Conservation (phyloP, 2,329 filamentous ascomycete species). For the Nemania sp. region DNA sequence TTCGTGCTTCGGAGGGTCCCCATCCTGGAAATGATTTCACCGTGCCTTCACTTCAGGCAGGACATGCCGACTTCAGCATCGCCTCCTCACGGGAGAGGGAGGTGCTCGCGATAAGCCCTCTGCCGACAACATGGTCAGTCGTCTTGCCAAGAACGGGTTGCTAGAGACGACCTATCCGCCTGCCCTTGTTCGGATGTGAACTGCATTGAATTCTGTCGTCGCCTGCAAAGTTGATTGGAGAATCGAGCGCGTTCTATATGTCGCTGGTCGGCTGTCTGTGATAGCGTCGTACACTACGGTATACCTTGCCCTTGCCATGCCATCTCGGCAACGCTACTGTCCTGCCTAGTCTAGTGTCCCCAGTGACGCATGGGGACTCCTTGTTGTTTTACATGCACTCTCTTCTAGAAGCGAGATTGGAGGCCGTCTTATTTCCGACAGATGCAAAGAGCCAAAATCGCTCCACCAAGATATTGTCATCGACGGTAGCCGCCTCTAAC, state of each 20-base stretch:
- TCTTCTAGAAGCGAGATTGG: neutral
- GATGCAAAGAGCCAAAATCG: neutral
- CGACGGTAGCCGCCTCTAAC: neutral
- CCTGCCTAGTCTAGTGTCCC: neutral
- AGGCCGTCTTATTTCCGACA: slow-evolving; percentile 6
- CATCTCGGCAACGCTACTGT: neutral
- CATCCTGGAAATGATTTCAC: neutral
- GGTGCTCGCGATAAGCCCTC: slow-evolving; percentile 1
- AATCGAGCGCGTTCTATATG: neutral
- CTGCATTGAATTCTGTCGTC: neutral
- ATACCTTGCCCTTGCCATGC: neutral
- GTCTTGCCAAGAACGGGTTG: no score
- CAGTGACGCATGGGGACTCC: neutral
- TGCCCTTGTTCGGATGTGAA: slow-evolving; percentile 5
- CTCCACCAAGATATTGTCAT: neutral
- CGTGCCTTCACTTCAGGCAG: no score
- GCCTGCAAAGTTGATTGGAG: slow-evolving; percentile 8
- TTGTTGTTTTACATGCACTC: neutral
- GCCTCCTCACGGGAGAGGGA: neutral
- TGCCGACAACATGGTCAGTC: neutral
- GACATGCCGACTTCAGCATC: neutral
- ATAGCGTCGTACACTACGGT: neutral
- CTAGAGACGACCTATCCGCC: neutral
- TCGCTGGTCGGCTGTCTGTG: neutral
- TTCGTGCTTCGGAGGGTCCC: neutral